Conservation (phyloP, 495 filamentous ascomycete genomes). For the Acidiella bohemica region DNA sequence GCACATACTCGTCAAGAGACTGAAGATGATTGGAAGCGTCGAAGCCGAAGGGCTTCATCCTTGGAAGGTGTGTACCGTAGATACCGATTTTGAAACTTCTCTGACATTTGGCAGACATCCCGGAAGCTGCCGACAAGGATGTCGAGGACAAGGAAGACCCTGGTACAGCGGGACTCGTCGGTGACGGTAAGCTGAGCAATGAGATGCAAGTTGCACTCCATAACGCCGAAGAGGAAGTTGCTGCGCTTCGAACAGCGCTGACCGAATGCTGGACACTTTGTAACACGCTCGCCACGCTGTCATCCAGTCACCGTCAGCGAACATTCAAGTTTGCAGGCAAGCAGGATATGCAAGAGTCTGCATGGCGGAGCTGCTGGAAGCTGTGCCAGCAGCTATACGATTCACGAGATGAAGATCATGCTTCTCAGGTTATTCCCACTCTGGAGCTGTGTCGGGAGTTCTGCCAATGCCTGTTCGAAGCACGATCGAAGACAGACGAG, state of each 20-base stretch:
- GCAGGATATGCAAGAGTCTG: conserved; percentile 62
- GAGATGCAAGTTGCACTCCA: conserved; percentile 25
- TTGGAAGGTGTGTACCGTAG: conserved; percentile 50
- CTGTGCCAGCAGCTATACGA: conserved; percentile 81
- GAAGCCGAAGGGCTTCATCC: conserved; percentile 38
- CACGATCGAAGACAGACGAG: conserved; percentile 60
- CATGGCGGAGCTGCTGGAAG: conserved; percentile 87
- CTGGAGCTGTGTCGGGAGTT: conserved; percentile 83
- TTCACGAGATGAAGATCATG: conserved; percentile 55
- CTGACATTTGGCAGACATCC: conserved; percentile 22
- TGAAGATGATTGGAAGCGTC: conserved; percentile 39
- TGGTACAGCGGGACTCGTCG: conserved; percentile 12
- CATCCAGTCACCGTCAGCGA: conserved; percentile 67
- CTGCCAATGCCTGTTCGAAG: conserved; percentile 79
- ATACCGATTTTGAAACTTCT: background rate
- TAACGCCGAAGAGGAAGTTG: conserved; percentile 51
- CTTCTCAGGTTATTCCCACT: conserved; percentile 59
- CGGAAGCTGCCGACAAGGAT: conserved; percentile 23
- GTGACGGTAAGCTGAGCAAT: conserved; percentile 21
- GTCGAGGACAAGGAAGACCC: conserved; percentile 12
- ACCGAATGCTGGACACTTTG: conserved; percentile 90
- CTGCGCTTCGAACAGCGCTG: conserved; percentile 59
- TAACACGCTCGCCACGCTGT: conserved; percentile 75
- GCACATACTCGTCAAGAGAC: conserved; percentile 64
- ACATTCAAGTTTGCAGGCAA: conserved; percentile 58